Percentiles rank a stretch among this genome's conserved stretches.
These are phyloP conservation scores for Lolium multiflorum DNA, from an alignment of 176 grass and related monocot species.

Conservation along the genomic window DNA sequence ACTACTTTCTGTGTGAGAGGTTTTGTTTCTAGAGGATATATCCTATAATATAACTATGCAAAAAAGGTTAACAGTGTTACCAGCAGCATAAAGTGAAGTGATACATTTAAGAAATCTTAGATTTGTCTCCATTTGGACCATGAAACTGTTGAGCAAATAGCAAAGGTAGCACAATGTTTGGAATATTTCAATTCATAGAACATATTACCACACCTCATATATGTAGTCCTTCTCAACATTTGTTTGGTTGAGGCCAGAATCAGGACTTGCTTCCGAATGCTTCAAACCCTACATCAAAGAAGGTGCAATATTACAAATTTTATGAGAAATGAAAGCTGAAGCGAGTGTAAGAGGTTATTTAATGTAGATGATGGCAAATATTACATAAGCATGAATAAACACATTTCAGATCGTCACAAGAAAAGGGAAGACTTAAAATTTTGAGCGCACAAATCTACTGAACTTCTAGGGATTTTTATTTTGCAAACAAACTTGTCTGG, in stretches of 20 bases:
- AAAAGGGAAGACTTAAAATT: neutral
- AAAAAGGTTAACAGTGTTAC: conserved; percentile 4
- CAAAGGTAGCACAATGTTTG: conserved; percentile 9
- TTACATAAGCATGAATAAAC: conserved; percentile 14
- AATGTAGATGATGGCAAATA: conserved; percentile 18
- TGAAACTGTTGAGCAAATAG: neutral
- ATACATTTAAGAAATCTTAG: neutral
- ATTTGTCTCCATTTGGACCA: conserved; percentile 14
- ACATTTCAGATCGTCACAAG: neutral
- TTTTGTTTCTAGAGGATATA: conserved; percentile 26
- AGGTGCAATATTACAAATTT: conserved; percentile 29
- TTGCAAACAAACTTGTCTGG: neutral
- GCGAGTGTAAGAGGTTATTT: neutral
- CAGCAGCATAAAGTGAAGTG: neutral
- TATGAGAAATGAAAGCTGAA: conserved; percentile 12
- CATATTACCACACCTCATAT: conserved; percentile 56
- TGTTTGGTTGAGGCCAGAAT: conserved; percentile 35
- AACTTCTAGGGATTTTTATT: neutral
- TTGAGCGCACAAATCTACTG: neutral
- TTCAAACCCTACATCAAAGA: conserved; percentile 39
- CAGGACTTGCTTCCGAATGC: conserved; percentile 37
- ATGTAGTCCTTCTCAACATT: conserved; percentile 39
- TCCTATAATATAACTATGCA: neutral
- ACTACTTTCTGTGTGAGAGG: conserved; percentile 17
- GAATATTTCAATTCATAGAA: neutral